phyloP scores from a whole-genome alignment of 2,329 filamentous ascomycete species.

The Clonostachys byssicola region DNA sequence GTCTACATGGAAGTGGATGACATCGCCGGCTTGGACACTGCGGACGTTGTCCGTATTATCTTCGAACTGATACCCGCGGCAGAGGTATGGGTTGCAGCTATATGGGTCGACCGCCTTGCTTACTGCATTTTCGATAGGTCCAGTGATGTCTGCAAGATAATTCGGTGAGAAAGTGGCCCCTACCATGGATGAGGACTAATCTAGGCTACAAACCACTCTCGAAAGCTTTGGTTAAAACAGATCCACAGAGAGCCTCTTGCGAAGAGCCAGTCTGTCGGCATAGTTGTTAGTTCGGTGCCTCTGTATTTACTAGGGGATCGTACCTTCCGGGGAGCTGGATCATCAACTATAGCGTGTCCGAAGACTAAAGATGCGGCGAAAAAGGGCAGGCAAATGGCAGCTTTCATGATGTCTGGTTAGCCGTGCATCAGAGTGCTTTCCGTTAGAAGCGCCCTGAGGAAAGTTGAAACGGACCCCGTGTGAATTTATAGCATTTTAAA shows the following conservation, averaged over 20 bases:
- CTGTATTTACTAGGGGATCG: background rate
- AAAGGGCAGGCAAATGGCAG: no score
- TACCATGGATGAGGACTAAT: no score
- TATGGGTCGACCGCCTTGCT: conserved; percentile 7
- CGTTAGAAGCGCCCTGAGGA: no score
- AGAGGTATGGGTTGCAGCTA: conserved; percentile 36
- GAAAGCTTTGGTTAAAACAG: background rate
- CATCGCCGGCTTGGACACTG: conserved; percentile 33
- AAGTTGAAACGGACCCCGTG: no score
- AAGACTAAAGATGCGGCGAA: background rate
- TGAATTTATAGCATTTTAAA: no score
- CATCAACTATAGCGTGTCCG: background rate
- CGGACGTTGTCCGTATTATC: conserved; percentile 38
- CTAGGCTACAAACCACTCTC: no score
- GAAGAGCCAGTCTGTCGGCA: background rate
- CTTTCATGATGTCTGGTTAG: no score
- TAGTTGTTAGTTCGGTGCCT: background rate
- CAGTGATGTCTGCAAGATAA: background rate
- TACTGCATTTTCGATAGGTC: conserved; percentile 2
- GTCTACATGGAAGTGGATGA: conserved; percentile 30
- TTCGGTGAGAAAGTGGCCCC: background rate
- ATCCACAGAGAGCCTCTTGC: background rate
- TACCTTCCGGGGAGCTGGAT: background rate
- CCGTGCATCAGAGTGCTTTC: no score
- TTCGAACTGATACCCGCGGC: conserved; percentile 38